Conservation (phyloP, 176 grass and related monocot genomes). For the Hordeum marinum region DNA sequence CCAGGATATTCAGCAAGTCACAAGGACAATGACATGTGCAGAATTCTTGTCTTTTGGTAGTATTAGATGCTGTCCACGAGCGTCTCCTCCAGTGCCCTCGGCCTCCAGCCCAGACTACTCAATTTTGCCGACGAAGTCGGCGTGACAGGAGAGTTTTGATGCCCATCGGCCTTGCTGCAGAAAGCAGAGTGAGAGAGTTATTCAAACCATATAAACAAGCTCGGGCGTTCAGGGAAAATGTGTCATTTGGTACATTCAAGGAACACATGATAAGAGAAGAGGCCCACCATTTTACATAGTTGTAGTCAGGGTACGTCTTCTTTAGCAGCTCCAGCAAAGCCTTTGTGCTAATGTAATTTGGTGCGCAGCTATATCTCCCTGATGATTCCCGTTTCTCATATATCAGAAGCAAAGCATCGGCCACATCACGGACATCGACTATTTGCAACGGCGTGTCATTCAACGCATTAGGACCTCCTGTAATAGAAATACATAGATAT, state of each 20-base stretch:
- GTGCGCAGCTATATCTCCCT: slow-evolving; percentile 16
- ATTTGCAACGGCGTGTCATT: not conserved
- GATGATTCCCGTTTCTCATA: slow-evolving; percentile 20
- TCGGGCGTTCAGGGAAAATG: not conserved
- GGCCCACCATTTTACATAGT: not conserved
- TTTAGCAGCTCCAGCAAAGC: slow-evolving; percentile 25
- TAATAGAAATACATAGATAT: not conserved
- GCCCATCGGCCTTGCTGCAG: not conserved
- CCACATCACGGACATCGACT: slow-evolving; percentile 27
- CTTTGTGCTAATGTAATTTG: not conserved
- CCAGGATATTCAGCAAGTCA: no score
- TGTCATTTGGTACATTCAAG: no score
- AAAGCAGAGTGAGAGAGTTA: not conserved
- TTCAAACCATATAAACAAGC: not conserved
- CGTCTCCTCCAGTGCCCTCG: slow-evolving; percentile 13
- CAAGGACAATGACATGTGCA: not conserved
- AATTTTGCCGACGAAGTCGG: slow-evolving; percentile 21
- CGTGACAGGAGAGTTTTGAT: not conserved
- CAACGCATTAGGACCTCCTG: slow-evolving; percentile 21
- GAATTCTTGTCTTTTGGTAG: slow-evolving; percentile 14
- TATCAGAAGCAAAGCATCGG: slow-evolving; percentile 21
- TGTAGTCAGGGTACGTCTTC: not conserved
- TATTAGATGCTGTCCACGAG: slow-evolving; percentile 17
- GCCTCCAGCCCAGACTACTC: slow-evolving; percentile 33
- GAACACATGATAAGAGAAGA: not conserved